Base-by-base conservation (phyloP, 2,329 filamentous ascomycete genomes). In the Ascochyta fabae region DNA sequence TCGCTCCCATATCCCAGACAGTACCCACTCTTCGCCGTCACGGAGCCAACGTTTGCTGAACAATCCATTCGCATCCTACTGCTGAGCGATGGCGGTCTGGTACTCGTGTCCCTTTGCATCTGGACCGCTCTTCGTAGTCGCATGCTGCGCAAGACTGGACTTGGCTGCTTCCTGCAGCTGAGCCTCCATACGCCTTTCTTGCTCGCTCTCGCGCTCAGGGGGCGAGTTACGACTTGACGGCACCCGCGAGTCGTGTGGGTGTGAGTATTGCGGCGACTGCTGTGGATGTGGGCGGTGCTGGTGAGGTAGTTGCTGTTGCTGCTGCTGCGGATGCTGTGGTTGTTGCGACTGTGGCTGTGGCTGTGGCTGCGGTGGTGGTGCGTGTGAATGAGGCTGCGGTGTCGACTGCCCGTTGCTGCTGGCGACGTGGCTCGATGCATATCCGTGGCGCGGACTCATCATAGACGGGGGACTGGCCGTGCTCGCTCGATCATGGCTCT, bases 101-200 rank as follows among this genome's bases (percentile, higher is more conserved):
- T 56, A 52, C n/a, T 56, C 53, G 22, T 47, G 43, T 7, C 47
- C 36, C 35, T 56, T 56, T 2, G 45, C 4, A 4, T 44, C 45
- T 7, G 45, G 13, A 19, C 31, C 34, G 1, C 42, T 13, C 16
- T 50, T 55, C 16, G 41, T 22, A 16, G 41, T 46, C 24, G 43
- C 53, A 26, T 56, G 64, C 53, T 74, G 72, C 5, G 71, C 71
- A n/a, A 74, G 66, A 31, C 69, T 57, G 1, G 65, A 69, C 50
- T 74, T 68, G 6, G 71, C 70, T 3, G 72, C 72, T 57, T 75
- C 72, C 35, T 74, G 71, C 26, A 75, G 51, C 41, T 75, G 72
- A 0, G 60, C 61, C 40, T 73, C 69, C 5, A 68, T 60, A 10
- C 63, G 66, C 6, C 56, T 39, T 23, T 69, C 66, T 10, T 61